Evolutionary conservation across 805 yeast species (phyloP), one percentile per base, ranked within the genome.

Genomic region (Brettanomyces custersianus): DNA sequence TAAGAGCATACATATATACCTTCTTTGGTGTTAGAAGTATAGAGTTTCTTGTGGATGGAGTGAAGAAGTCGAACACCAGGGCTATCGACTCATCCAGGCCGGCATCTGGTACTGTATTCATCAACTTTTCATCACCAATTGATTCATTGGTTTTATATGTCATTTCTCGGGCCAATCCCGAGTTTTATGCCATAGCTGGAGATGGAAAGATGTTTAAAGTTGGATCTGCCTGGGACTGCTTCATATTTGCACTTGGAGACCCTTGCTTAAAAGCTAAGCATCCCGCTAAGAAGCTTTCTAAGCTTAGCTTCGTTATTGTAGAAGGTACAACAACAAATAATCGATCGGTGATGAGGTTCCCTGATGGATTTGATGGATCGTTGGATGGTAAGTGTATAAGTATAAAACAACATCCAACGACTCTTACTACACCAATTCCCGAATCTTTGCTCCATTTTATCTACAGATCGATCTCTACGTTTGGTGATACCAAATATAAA

Each of bases 321-420:
- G 96, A 87, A 50, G 95, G 95, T 0, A 83, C 95, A 0, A 68
- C 95, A 0, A 75, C 95, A 0, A 90, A 88, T 52, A 92, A 94
- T 34, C 77, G 77, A 42, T 77, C 87, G 0, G 51, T 88, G 1
- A 64, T 88, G 41, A 75, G 85, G 3, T 70, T 82, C 37, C 60
- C 62, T 24, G 33, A 40, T 4, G 39, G 51, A 4, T 51, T 61
- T 13, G 48, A 47, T 27, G 18, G 41, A 8, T 25, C n/a, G 6
- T 6, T n/a, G 28, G 28, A 25, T 8, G 43, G 57, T 39, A 66
- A 62, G 37, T 56, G 67, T 0, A 34, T 68, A 26, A 59, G 66
- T 30, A 37, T 67, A 35, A 66, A 64, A 38, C 41, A 56, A 13
- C 47, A 51, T 20, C 76, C 76, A 1, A 40, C 46, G 4, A 48